Evolutionary conservation across 2,329 filamentous ascomycete genomes (phyloP), one percentile per base, ranked within the genome.

Genomic region (Exophiala oligosperma): DNA sequence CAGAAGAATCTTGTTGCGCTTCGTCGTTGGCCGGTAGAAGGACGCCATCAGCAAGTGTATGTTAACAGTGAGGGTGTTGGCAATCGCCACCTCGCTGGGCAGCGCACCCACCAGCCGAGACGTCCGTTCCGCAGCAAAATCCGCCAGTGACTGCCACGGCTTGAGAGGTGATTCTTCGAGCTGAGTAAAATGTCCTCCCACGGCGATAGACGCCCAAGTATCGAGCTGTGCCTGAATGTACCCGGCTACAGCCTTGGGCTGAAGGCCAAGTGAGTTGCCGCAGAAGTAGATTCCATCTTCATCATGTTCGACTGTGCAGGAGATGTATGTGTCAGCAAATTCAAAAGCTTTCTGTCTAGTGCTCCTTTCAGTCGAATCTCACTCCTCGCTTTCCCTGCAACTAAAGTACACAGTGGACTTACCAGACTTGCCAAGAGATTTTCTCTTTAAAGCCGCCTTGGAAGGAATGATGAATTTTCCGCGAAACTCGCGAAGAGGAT

Each of bases 211-310:
- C 0, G 88, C 88, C 92, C 92, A 96, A 1, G 90, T 91, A 62
- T 89, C 83, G 1, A 96, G 82, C 64, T 94, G 91, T 4, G 85
- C 82, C 49, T 86, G 78, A 61, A 96, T 75, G 64, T 90, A 87
- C n/a, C 80, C 76, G 14, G 82, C 78, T 0, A 86, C 86, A 8
- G 82, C 82, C 61, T 83, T 85, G 43, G 92, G 91, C 71, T 96
- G 92, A 3, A 92, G 82, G 38, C 92, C 92, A 1, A 96, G 82
- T 0, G 91, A 96, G 76, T 96, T 96, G 56, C 92, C 92, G 65
- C 91, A 93, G 64, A 96, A 86, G 73, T 96, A 96, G 58, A 91
- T 86, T 8, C 67, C 66, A 17, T 24, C 67, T 64, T 38, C 62
- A 64, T 32, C 38, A 73, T 74, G 59, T 73, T 73, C 8, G 68